Percentiles rank a stretch among this genome's conserved stretches.
phyloP scores from a whole-genome alignment of 768 basidiomycete genomes.

The Gymnopilus junonius region DNA sequence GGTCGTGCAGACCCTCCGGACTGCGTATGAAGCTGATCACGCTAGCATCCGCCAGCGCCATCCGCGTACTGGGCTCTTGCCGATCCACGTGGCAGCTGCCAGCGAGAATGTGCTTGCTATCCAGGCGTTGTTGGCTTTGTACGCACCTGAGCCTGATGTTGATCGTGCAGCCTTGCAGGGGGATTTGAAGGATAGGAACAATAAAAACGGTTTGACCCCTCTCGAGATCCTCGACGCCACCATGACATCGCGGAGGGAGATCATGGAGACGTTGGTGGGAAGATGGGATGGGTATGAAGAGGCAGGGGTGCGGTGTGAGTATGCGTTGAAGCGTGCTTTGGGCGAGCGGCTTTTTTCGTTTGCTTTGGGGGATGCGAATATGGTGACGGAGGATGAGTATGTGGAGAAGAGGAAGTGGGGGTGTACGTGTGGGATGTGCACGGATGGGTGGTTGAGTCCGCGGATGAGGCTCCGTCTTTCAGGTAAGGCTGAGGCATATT shows the following conservation, averaged over 20 bases:
- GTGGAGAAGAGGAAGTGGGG: slow-evolving; percentile 16
- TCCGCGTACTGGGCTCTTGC: slow-evolving; percentile 7
- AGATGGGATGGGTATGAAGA: slow-evolving; percentile 12
- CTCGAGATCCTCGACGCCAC: slow-evolving; percentile 5
- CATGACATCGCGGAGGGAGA: neutral
- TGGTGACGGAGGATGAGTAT: neutral
- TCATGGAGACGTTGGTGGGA: neutral
- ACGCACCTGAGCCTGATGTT: neutral
- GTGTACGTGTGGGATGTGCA: slow-evolving; percentile 20
- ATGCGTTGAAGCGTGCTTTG: slow-evolving; percentile 9
- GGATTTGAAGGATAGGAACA: slow-evolving; percentile 2
- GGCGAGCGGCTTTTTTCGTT: neutral
- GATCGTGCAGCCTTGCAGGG: neutral
- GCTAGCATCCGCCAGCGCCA: slow-evolving; percentile 1
- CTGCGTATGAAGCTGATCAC: slow-evolving; percentile 1
- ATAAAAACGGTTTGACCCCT: slow-evolving; percentile 9
- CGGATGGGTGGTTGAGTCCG: slow-evolving; percentile 18
- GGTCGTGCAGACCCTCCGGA: neutral
- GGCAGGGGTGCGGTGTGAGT: slow-evolving; percentile 2
- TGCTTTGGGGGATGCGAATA: too few relatives aligned
- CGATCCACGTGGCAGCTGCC: slow-evolving; percentile 8
- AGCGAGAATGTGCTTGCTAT: slow-evolving; percentile 7
- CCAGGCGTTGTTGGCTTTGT: neutral
- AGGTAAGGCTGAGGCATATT: too few relatives aligned
- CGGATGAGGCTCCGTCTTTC: slow-evolving; percentile 18